Evolutionary conservation across 805 yeast genomes (phyloP).

Genomic region (Saturnispora ahearnii): DNA sequence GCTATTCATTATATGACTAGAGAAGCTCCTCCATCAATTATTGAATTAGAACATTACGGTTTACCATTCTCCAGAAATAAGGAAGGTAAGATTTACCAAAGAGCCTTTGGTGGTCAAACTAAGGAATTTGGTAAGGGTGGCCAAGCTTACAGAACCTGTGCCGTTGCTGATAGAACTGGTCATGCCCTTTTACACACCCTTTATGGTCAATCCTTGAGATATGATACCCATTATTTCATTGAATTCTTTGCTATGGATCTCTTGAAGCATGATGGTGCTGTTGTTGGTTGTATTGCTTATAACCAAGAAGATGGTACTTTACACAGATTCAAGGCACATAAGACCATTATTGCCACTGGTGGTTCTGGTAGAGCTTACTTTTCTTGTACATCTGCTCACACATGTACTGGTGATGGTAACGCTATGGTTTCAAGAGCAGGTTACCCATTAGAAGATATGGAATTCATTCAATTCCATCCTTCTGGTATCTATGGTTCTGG

Average conservation of each 20-base stretch:
- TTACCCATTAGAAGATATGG: conserved; percentile 93
- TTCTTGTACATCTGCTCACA: conserved; percentile 98
- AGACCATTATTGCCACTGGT: conserved; percentile 96
- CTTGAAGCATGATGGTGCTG: conserved; percentile 88
- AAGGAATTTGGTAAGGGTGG: conserved; percentile 96
- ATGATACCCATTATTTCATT: conserved; percentile 95
- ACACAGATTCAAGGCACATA: conserved; percentile 95
- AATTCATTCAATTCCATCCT: conserved; percentile 98
- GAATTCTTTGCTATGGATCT: conserved; percentile 95
- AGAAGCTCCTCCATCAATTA: conserved; percentile 93
- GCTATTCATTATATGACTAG: conserved; percentile 98
- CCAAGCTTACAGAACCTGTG: conserved; percentile 98
- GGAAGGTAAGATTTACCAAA: conserved; percentile 93
- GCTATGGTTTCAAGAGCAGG: conserved; percentile 99
- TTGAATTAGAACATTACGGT: conserved; percentile 96
- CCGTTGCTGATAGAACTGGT: conserved; percentile 99
- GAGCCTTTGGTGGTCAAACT: conserved; percentile 98
- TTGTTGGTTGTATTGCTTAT: conserved; percentile 95
- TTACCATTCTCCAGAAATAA: conserved; percentile 97
- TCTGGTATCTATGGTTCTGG: conserved; percentile 99
- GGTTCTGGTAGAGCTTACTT: conserved; percentile 98
- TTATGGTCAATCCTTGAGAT: conserved; percentile 93
- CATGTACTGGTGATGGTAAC: conserved; percentile 98
- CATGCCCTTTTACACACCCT: conserved; percentile 93
- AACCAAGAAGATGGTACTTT: conserved; percentile 98